These are phyloP conservation scores for Termitomyces sp. DNA, from an alignment of 768 basidiomycete species.

Conservation along the genomic window DNA sequence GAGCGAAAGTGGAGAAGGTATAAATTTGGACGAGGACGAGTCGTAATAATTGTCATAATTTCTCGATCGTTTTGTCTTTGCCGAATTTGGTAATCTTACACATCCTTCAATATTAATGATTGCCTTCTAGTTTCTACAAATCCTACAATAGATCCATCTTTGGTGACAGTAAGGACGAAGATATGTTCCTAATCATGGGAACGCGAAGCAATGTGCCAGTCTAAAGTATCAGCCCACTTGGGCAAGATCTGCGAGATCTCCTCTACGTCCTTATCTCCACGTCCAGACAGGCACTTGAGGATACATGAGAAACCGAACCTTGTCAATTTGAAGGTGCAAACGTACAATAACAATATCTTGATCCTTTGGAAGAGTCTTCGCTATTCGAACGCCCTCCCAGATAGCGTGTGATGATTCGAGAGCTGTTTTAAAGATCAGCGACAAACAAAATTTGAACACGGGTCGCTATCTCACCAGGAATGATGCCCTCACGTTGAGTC, in stretches of 20 bases:
- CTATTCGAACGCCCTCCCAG: conserved; percentile 86
- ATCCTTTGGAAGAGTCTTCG: conserved; percentile 81
- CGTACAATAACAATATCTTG: conserved; percentile 88
- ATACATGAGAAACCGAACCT: not conserved
- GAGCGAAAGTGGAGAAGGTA: not conserved
- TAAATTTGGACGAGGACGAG: too few relatives aligned
- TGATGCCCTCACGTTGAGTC: conserved; percentile 95
- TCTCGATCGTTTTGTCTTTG: conserved; percentile 7
- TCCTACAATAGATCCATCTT: not conserved
- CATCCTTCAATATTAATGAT: not conserved
- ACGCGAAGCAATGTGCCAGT: conserved; percentile 77
- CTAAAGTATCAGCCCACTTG: conserved; percentile 90
- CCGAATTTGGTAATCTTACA: conserved; percentile 9
- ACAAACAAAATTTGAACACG: not conserved
- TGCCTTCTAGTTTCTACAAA: not conserved
- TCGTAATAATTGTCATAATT: too few relatives aligned
- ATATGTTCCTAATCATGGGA: conserved; percentile 16
- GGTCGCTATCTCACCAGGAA: conserved; percentile 62
- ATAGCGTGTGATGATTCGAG: conserved; percentile 95
- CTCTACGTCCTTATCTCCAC: conserved; percentile 98
- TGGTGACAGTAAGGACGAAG: not conserved
- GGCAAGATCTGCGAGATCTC: conserved; percentile 93
- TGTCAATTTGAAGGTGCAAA: conserved; percentile 14
- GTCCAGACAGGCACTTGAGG: conserved; percentile 81
- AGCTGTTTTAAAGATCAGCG: conserved; percentile 41